Conservation (phyloP, 257 asterid genomes). For the Solanum peruvianum region DNA sequence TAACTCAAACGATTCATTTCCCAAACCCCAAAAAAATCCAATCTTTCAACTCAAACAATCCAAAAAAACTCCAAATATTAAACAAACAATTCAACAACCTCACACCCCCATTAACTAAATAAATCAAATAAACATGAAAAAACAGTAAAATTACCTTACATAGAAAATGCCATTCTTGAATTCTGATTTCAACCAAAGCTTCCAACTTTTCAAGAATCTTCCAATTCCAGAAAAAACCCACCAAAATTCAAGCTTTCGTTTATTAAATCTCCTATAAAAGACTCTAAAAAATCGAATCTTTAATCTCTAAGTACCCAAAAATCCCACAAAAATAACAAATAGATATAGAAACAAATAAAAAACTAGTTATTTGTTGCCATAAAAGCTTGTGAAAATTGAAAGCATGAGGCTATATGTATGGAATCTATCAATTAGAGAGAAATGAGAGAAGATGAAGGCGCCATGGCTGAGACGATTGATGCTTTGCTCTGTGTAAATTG, state of each 20-base stretch:
- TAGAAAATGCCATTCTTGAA: conserved; percentile 7
- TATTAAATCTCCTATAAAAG: not conserved
- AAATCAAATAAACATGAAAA: not conserved
- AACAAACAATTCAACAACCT: conserved; percentile 5
- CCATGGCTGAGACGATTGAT: conserved; percentile 14
- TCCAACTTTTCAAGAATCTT: conserved; percentile 17
- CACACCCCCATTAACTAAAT: conserved; percentile 1
- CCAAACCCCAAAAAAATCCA: not conserved
- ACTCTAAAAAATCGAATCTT: not conserved
- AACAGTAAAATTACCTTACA: conserved; percentile 27
- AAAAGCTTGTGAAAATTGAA: not conserved
- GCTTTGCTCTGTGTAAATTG: not conserved
- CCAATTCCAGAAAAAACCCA: not conserved
- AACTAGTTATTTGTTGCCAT: not conserved
- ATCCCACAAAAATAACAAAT: not conserved
- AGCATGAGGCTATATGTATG: not conserved
- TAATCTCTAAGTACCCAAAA: not conserved
- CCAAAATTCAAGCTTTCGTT: not conserved
- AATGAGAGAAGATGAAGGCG: conserved; percentile 9
- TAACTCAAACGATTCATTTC: not conserved
- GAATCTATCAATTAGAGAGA: not conserved
- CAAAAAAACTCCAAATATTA: not conserved
- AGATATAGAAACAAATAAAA: not conserved
- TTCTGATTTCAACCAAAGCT: conserved; percentile 22
- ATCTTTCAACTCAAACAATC: not conserved